These are phyloP conservation scores for Zygotorulaspora sp. DNA, from an alignment of 805 yeast genomes.

Conservation along the genomic window DNA sequence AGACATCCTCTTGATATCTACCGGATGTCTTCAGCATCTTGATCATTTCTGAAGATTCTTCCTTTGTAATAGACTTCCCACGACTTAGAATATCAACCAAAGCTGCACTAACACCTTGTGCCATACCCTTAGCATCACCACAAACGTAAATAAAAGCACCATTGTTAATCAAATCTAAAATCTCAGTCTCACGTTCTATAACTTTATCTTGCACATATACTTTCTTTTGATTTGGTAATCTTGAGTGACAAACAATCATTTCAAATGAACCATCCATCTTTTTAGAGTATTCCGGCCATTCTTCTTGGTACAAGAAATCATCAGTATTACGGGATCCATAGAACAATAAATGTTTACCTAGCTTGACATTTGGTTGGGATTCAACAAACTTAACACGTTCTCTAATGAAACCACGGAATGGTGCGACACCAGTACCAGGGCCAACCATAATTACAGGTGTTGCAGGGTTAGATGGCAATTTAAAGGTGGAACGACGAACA, in stretches of 20 bases:
- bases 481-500: constrained; percentile 91
- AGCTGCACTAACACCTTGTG: constrained; percentile 80
- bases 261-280: constrained; percentile 57
- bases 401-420: constrained; percentile 91
- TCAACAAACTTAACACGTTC: constrained; percentile 65
- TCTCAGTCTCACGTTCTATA: constrained; percentile 43
- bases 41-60: constrained; percentile 69
- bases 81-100: constrained; percentile 57
- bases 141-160: constrained; percentile 94
- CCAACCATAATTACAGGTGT: constrained; percentile 90
- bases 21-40: constrained; percentile 78
- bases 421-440: constrained; percentile 99
- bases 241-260: constrained; percentile 79
- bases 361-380: constrained; percentile 38
- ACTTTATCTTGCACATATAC: constrained; percentile 85
- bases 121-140: constrained; percentile 96
- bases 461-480: constrained; percentile 78
- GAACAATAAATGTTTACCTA: constrained; percentile 75
- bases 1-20: constrained; percentile 94
- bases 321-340: constrained; percentile 86
- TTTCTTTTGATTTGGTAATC: constrained; percentile 53
- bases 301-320: constrained; percentile 82
- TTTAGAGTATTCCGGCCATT: constrained; percentile 76
- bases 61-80: constrained; percentile 58
- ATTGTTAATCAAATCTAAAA: constrained; percentile 45